These are phyloP conservation scores for Leishmania arabica DNA, from an alignment of 208 protist genomes.

Conservation along the genomic window DNA sequence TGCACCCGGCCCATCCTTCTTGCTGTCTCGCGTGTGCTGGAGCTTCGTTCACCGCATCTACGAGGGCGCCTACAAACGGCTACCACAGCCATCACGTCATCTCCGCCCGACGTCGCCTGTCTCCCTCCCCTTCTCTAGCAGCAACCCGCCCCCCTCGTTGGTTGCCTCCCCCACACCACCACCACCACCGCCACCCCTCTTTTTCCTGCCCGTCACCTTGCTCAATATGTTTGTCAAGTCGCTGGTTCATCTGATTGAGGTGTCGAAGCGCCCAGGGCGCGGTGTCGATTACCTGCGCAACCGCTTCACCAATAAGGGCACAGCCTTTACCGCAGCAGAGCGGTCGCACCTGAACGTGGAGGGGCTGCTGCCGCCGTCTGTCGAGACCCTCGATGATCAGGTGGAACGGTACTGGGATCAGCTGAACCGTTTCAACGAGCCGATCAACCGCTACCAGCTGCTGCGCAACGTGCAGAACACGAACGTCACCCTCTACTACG, in stretches of 20 bases:
- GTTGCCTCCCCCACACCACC: too few relatives aligned
- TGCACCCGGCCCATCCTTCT: background rate
- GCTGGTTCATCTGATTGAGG: conserved; percentile 24
- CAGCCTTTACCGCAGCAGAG: conserved; percentile 69
- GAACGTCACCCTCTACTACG: conserved; percentile 84
- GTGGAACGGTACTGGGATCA: conserved; percentile 68
- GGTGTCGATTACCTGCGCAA: conserved; percentile 72
- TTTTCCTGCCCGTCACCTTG: background rate
- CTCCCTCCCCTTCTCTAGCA: background rate
- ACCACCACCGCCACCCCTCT: background rate
- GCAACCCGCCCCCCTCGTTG: too few relatives aligned
- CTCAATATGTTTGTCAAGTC: conserved; percentile 35
- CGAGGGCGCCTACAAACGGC: background rate
- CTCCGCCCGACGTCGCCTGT: background rate
- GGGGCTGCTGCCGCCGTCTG: conserved; percentile 57
- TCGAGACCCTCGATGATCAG: conserved; percentile 74
- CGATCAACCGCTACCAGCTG: conserved; percentile 81
- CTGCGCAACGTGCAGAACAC: conserved; percentile 56
- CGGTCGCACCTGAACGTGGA: conserved; percentile 58
- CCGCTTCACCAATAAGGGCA: conserved; percentile 74
- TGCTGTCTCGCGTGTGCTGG: background rate
- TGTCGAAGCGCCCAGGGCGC: conserved; percentile 47
- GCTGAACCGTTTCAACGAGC: conserved; percentile 61
- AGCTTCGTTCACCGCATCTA: background rate
- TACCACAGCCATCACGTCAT: background rate